Base-by-base conservation (phyloP, 164 flowering plant species). In the Stephania yunnanensis region DNA sequence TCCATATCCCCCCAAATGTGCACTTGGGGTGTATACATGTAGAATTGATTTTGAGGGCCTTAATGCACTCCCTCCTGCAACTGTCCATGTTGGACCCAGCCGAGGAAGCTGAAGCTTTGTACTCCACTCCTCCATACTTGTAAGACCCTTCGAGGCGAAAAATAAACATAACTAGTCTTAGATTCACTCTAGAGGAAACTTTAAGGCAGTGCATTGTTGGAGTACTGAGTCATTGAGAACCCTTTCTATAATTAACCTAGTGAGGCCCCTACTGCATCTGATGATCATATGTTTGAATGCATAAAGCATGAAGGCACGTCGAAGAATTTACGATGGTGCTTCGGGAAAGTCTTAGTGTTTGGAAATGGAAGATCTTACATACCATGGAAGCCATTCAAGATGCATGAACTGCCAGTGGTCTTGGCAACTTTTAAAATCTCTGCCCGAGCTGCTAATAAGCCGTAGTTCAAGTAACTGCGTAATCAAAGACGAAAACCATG, bases 1-100 rank as follows among this genome's bases (percentile, higher is more conserved):
- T 93, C 99, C 99, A 96, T 36, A 93, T 79, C 42, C 98, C 99
- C 75, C 95, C 97, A 81, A 96, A 96, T 22, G 97, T 94, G 82
- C 99, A 96, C 80, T 92, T 91, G 97, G 90, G 89, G 82, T 94
- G 93, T 42, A 92, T 85, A 69, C 99, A 96, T 68, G 92, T 81
- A 65, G 91, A 92, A 70, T 92, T 91, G 45, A 83, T 86, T 83
- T 86, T 90, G 48, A 96, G 91, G 73, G 97, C 97, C 79, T 89
- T 85, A 4, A 80, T 5, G 71, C 93, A 90, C 71, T 84, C 79
- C 65, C 83, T 81, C 77, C 83, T 84, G 84, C 99, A 96, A 63
- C 63, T 78, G 2, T 82, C 80, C 72, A 90, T 22, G 76, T 83
- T 86, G 31, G 98, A 76, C 13, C 95, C 98, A 30, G 95, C 86